Evolutionary conservation across 1,139 yeast genomes (phyloP), one percentile per base, ranked within the genome.

Genomic region (Yamadazyma kanchanaburiensis): DNA sequence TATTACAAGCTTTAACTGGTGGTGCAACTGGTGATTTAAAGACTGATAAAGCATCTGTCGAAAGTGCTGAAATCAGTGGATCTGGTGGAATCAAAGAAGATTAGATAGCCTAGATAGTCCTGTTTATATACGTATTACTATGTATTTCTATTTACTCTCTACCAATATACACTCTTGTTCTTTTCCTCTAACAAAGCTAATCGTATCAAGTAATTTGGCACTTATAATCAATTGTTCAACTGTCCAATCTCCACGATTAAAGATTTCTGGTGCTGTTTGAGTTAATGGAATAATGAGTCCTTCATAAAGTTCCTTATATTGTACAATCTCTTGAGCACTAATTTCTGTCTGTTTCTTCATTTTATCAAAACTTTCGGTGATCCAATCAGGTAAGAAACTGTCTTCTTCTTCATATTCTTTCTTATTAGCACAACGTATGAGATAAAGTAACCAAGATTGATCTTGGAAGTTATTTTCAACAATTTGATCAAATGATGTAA

Each of bases 1-100:
- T 91, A 51, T 79, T 88, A 50, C 78, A 73, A 39, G 73, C 83
- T 35, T 74, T 80, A 45, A 78, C 79, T 42, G 79, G 77, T 37
- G 71, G 67, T 38, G 47, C 37, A 27, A 72, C 65, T 37, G 52
- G 51, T 31, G 80, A 65, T 24, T 64, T 74, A 49, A 77, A 78
- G 66, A 83, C 95, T 43, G 96, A 87, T 63, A 86, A 87, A 71
- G 82, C 83, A 50, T 67, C 95, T 25, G 80, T 89, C 48, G 91
- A 83, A 51, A 74, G 74, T 48, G 94, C 94, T 39, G 97, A 89
- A 69, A 70, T 70, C 43, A 74, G 88, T 41, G 96, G 96, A 51
- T 58, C 76, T 39, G 96, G 96, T 56, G 96, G 96, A 58, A 71
- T 83, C 60, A 88, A 88, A 74, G 87, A 81, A 60, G 96, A 88